These are phyloP conservation scores for Lactarius evosmus DNA, from an alignment of 768 basidiomycete genomes.

Conservation along the genomic window DNA sequence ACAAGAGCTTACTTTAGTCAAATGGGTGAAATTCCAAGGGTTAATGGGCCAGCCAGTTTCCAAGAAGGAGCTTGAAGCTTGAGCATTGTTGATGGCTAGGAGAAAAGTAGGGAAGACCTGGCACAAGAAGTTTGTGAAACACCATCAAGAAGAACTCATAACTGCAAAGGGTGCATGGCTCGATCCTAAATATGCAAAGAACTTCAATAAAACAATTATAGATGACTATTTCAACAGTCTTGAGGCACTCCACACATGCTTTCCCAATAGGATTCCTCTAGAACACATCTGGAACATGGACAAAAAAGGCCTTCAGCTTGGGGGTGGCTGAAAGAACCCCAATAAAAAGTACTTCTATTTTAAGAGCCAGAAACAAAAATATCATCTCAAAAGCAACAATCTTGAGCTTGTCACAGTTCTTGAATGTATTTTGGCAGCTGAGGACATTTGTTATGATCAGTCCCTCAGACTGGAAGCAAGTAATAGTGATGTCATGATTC, in stretches of 20 bases:
- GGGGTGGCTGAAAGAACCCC: background rate
- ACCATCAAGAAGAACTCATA: too few relatives aligned
- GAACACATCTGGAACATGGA: constrained; percentile 12
- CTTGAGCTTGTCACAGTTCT: background rate
- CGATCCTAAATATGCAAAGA: background rate
- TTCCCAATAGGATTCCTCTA: background rate
- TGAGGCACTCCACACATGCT: background rate
- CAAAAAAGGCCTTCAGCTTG: too few relatives aligned
- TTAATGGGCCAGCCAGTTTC: too few relatives aligned
- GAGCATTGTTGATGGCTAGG: too few relatives aligned
- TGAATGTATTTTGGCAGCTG: background rate
- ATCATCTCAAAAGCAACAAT: background rate
- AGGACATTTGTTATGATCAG: too few relatives aligned
- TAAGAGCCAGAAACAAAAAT: background rate
- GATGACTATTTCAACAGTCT: background rate
- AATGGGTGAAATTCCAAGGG: too few relatives aligned
- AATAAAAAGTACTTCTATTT: background rate
- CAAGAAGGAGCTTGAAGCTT: too few relatives aligned
- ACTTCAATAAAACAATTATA: background rate
- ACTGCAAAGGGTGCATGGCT: background rate
- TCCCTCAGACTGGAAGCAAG: too few relatives aligned
- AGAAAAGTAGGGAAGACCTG: too few relatives aligned
- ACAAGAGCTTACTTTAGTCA: too few relatives aligned
- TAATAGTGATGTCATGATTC: too few relatives aligned
- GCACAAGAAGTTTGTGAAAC: too few relatives aligned